phyloP scores from a whole-genome alignment of 2,329 filamentous ascomycete species.

The Tolypocladium paradoxum region DNA sequence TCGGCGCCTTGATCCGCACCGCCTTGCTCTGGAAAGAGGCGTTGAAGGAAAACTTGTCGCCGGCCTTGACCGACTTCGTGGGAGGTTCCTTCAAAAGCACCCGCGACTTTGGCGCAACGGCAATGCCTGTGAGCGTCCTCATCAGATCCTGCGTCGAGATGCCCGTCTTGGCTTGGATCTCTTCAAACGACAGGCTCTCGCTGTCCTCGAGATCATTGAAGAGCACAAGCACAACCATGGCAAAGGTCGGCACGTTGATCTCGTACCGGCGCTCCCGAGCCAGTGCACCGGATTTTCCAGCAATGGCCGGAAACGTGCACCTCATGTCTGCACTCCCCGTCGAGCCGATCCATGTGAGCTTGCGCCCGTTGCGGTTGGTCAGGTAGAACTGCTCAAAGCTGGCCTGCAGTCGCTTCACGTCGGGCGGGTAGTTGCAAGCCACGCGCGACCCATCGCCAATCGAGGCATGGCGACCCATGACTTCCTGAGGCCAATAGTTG shows the following conservation, averaged over 20 bases:
- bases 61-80: constrained; percentile 64
- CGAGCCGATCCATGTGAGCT: constrained; percentile 69
- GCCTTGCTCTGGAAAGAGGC: constrained; percentile 69
- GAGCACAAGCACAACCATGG: constrained; percentile 78
- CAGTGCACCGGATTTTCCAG: constrained; percentile 53
- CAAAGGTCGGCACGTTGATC: constrained; percentile 83
- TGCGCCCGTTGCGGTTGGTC: constrained; percentile 75
- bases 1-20: constrained; percentile 80
- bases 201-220: constrained; percentile 67
- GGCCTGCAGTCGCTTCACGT: constrained; percentile 64
- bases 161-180: constrained; percentile 73
- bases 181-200: constrained; percentile 50
- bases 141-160: constrained; percentile 66
- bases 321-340: constrained; percentile 77
- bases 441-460: constrained; percentile 31
- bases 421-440: constrained; percentile 60
- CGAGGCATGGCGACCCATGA: constrained; percentile 56
- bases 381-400: constrained; percentile 87
- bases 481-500: constrained; percentile 90
- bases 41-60: constrained; percentile 77
- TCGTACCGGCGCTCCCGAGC: constrained; percentile 69
- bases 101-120: constrained; percentile 72
- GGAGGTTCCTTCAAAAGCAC: constrained; percentile 72
- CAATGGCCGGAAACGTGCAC: constrained; percentile 62
- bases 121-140: constrained; percentile 69